Evolutionary conservation across 192 early-diverging fungal genomes (phyloP).

Genomic region (Mortierella alpina): DNA sequence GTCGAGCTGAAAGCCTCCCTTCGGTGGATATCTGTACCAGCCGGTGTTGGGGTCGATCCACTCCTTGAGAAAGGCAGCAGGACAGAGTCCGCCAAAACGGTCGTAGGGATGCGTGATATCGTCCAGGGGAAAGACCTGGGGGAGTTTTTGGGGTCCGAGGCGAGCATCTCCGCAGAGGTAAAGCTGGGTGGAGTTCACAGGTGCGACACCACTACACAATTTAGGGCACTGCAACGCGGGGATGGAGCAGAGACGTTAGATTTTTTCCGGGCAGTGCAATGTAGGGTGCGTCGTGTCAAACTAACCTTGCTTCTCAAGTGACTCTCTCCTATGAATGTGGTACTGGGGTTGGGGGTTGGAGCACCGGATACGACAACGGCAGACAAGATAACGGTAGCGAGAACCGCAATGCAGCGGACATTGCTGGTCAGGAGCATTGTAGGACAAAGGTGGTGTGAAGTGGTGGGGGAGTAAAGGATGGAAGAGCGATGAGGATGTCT

Average conservation of each 20-base stretch:
- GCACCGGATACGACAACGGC: too few relatives aligned
- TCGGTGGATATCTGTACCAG: conserved; percentile 13
- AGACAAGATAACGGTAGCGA: too few relatives aligned
- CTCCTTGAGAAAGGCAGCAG: conserved; percentile 26
- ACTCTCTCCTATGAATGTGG: too few relatives aligned
- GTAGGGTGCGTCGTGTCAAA: too few relatives aligned
- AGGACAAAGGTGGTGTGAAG: neutral
- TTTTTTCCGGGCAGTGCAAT: too few relatives aligned
- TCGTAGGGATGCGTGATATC: conserved; percentile 39
- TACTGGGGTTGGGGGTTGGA: too few relatives aligned
- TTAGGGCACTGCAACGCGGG: conserved; percentile 14
- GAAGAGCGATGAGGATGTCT: too few relatives aligned
- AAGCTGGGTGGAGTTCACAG: conserved; percentile 15
- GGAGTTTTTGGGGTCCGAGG: conserved; percentile 37
- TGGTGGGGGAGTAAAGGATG: neutral
- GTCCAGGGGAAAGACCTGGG: conserved; percentile 17
- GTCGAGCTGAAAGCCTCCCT: conserved; percentile 17
- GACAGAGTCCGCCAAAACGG: conserved; percentile 35
- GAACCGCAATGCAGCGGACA: too few relatives aligned
- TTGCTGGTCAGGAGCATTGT: too few relatives aligned
- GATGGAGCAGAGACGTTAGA: too few relatives aligned
- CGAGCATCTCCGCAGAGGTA: conserved; percentile 33
- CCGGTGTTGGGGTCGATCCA: conserved; percentile 23
- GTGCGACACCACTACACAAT: conserved; percentile 25
- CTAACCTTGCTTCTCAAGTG: too few relatives aligned